These are phyloP conservation scores for Phytophthora quininea DNA, from an alignment of 352 stramenopile genomes.

Conservation along the genomic window DNA sequence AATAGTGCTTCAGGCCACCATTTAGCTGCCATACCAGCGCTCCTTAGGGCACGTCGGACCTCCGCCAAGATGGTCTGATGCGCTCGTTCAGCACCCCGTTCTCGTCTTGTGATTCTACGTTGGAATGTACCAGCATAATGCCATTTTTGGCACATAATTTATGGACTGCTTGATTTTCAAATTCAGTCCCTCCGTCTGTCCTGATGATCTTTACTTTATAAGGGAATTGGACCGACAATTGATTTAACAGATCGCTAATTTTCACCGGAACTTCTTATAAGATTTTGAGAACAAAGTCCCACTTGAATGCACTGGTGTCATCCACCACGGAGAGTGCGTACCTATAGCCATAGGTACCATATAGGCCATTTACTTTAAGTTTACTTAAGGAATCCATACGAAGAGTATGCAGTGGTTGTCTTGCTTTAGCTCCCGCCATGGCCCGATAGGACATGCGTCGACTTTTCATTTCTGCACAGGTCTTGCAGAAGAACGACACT, in stretches of 20 bases:
- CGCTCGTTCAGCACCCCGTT: conserved; percentile 5
- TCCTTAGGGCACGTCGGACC: background rate
- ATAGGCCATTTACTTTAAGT: background rate
- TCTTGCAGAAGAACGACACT: background rate
- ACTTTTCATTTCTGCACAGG: background rate
- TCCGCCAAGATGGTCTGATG: conserved; percentile 5
- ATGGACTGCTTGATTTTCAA: background rate
- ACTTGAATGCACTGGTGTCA: background rate
- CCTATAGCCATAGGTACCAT: background rate
- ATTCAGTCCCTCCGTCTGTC: background rate
- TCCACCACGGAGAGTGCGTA: background rate
- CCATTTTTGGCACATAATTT: background rate
- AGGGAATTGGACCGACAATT: background rate
- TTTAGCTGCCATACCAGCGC: background rate
- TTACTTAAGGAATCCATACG: background rate
- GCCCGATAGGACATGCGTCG: background rate
- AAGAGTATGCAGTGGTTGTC: background rate
- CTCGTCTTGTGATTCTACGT: conserved; percentile 13
- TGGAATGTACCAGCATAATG: conserved; percentile 4
- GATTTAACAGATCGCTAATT: background rate
- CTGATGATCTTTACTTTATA: background rate
- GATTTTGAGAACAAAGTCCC: background rate
- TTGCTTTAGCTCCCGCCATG: background rate
- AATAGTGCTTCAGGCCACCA: background rate
- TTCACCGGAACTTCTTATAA: background rate